phyloP scores from a whole-genome alignment of 2,329 filamentous ascomycete species.

The Graphiopsis chlorocephala region DNA sequence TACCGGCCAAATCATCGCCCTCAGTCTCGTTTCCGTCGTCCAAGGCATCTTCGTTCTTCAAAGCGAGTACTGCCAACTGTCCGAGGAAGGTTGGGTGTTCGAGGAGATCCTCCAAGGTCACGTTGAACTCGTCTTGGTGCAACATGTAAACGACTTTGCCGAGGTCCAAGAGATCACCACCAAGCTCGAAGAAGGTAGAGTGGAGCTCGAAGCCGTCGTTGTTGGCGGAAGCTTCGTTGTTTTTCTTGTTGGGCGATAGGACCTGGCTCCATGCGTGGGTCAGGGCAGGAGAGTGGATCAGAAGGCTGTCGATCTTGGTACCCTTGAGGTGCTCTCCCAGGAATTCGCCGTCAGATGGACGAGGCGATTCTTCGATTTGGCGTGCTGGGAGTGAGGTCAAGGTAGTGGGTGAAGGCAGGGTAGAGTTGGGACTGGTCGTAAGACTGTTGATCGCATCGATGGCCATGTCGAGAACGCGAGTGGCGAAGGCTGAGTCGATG shows the following conservation, averaged over 20 bases:
- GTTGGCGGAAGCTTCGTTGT: neutral
- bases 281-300: constrained; percentile 10
- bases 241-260: neutral
- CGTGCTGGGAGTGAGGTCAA: constrained; percentile 7
- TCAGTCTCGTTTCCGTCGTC: constrained; percentile 6
- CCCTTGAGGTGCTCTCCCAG: constrained; percentile 12
- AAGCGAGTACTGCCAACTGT: neutral
- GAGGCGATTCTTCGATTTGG: constrained; percentile 8
- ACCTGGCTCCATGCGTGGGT: constrained; percentile 13
- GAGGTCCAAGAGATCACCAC: constrained; percentile 4
- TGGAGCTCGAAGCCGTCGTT: constrained; percentile 11
- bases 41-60: constrained; percentile 8
- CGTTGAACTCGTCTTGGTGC: constrained; percentile 12
- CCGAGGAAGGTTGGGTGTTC: constrained; percentile 14
- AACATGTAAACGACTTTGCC: constrained; percentile 15
- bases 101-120: constrained; percentile 10
- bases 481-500: constrained; percentile 1
- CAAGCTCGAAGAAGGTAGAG: constrained; percentile 13
- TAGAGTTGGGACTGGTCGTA: constrained; percentile 7
- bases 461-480: constrained; percentile 11
- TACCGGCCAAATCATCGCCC: neutral
- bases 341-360: constrained; percentile 10
- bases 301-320: constrained; percentile 2
- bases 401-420: constrained; percentile 8
- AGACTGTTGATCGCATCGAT: constrained; percentile 12